Conservation (phyloP, 2,329 filamentous ascomycete genomes). For the Zymoseptoria passerinii region DNA sequence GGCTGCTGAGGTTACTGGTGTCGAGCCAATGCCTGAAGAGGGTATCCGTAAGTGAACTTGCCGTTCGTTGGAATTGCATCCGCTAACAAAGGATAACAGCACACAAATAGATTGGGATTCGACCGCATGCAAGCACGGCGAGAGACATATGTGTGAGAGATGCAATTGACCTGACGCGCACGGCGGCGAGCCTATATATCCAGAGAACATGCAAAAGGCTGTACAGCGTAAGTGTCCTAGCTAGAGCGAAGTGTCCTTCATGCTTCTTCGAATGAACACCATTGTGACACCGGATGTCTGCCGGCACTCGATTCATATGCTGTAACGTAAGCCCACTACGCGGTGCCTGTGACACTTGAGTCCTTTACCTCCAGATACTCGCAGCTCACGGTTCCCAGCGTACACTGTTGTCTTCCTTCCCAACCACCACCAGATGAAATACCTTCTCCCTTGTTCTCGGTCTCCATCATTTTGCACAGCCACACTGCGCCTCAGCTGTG, state of each 20-base stretch:
- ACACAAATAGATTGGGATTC: background rate
- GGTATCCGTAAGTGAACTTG: slow-evolving; percentile 24
- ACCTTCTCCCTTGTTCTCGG: background rate
- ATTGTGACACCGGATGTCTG: too few species aligned
- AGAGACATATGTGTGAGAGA: background rate
- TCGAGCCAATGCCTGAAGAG: slow-evolving; percentile 53
- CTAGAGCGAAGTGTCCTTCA: background rate
- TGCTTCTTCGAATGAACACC: too few species aligned
- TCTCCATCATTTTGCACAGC: background rate
- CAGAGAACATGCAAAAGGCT: background rate
- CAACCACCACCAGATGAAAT: background rate
- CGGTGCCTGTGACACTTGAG: too few species aligned
- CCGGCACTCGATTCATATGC: too few species aligned
- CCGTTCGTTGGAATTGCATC: background rate
- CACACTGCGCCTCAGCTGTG: background rate
- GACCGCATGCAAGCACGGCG: background rate
- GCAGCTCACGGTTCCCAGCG: too few species aligned
- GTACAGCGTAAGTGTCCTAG: background rate
- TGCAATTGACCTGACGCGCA: background rate
- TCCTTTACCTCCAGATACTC: too few species aligned
- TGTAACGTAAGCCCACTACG: too few species aligned
- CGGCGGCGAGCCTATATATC: background rate
- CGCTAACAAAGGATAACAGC: background rate
- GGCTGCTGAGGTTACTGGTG: slow-evolving; percentile 55
- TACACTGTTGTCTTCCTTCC: background rate